phyloP scores from a whole-genome alignment of 2,329 filamentous ascomycete genomes.

The Colletotrichum sp. region DNA sequence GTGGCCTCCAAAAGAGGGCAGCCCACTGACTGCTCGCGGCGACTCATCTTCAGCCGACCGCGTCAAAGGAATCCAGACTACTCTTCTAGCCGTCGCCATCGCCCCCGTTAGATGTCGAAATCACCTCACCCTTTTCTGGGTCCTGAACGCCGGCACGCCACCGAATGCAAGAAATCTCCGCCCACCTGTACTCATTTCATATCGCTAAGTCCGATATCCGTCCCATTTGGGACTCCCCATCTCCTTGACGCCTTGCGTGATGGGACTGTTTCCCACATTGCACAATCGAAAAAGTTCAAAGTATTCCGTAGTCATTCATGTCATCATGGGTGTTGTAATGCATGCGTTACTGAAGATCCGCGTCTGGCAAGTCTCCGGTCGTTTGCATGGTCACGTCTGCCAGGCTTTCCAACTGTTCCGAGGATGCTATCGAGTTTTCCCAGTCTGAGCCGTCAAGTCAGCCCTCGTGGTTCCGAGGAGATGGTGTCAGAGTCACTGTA shows the following conservation, averaged over 20 bases:
- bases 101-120: neutral
- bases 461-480: conserved; percentile 38
- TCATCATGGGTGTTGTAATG: conserved; percentile 6
- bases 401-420: conserved; percentile 58
- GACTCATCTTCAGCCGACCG: neutral
- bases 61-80: neutral
- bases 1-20: neutral
- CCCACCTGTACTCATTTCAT: conserved; percentile 1
- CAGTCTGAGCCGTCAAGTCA: conserved; percentile 49
- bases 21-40: neutral
- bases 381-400: conserved; percentile 50
- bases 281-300: neutral
- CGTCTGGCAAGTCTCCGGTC: conserved; percentile 44
- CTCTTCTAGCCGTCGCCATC: neutral
- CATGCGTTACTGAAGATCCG: conserved; percentile 29
- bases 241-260: conserved; percentile 13
- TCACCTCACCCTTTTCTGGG: neutral
- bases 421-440: conserved; percentile 60
- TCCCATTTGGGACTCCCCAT: conserved; percentile 2
- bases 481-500: conserved; percentile 41
- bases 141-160: conserved; percentile 13
- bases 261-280: conserved; percentile 9
- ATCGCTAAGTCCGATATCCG: neutral
- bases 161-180: conserved; percentile 16
- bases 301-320: conserved; percentile 11